Conservation (phyloP, 2,329 filamentous ascomycete genomes). For the Zymoseptoria pseudotritici region DNA sequence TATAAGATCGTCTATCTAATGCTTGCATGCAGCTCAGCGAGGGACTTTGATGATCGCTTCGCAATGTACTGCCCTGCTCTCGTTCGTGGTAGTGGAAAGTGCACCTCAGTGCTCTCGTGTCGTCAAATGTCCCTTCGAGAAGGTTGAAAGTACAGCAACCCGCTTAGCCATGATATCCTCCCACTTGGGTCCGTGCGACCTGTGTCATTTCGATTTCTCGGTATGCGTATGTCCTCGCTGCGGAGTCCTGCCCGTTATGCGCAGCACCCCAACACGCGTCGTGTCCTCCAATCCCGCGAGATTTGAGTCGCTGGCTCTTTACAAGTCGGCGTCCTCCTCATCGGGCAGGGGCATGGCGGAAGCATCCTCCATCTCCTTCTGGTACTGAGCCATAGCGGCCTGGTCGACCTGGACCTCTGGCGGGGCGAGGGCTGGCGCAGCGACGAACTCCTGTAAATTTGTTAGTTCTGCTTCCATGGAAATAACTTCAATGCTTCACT, state of each 20-base stretch:
- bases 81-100: not conserved
- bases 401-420: slow-evolving; percentile 87
- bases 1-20: slow-evolving; percentile 1
- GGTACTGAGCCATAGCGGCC: slow-evolving; percentile 71
- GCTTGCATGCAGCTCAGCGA: not conserved
- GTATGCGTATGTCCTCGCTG: not conserved
- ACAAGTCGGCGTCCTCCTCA: slow-evolving; percentile 72
- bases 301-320: slow-evolving; percentile 24
- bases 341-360: slow-evolving; percentile 80
- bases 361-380: slow-evolving; percentile 80
- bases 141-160: not conserved
- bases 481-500: slow-evolving; percentile 30
- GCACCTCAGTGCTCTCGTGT: not conserved
- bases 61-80: not conserved
- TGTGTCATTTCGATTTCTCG: not conserved
- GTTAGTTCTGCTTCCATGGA: slow-evolving; percentile 20
- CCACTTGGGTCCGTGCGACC: not conserved
- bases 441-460: slow-evolving; percentile 75
- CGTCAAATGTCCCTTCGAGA: not conserved
- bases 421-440: slow-evolving; percentile 86
- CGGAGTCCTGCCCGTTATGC: not conserved
- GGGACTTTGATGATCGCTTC: not conserved
- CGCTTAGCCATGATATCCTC: not conserved
- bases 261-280: not conserved
- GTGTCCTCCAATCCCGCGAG: slow-evolving; percentile 9